Percentiles rank a stretch among this genome's conserved stretches.
Evolutionary conservation across 2,329 filamentous ascomycete species (phyloP).

Genomic region (Cladosporium sp.): DNA sequence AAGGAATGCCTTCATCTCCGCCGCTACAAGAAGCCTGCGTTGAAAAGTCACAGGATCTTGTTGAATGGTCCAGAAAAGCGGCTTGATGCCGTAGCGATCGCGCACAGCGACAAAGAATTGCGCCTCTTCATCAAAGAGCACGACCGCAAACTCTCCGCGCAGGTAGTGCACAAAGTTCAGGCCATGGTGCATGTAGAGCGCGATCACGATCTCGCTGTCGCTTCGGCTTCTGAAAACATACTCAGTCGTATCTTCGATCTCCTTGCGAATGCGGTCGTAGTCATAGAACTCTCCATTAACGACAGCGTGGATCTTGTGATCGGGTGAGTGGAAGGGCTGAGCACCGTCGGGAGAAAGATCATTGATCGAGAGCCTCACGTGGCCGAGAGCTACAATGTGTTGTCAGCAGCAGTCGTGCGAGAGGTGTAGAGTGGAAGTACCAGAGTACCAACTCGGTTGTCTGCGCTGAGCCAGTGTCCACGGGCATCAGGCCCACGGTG

Average conservation of each 20-base stretch:
- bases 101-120: conserved; percentile 43
- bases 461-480: conserved; percentile 42
- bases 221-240: conserved; percentile 43
- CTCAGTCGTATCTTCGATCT: conserved; percentile 29
- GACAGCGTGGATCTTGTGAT: conserved; percentile 45
- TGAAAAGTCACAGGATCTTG: conserved; percentile 13
- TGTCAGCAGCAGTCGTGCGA: neutral
- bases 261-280: conserved; percentile 39
- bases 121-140: conserved; percentile 43
- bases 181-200: conserved; percentile 47
- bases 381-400: conserved; percentile 36
- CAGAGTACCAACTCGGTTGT: conserved; percentile 37
- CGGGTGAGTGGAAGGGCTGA: conserved; percentile 37
- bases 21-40: conserved; percentile 41
- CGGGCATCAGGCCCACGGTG: conserved; percentile 43
- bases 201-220: conserved; percentile 50
- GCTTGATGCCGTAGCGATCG: conserved; percentile 54
- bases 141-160: conserved; percentile 50
- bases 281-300: conserved; percentile 58
- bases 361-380: conserved; percentile 49
- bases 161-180: conserved; percentile 41
- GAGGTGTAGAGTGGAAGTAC: conserved; percentile 1
- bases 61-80: conserved; percentile 46
- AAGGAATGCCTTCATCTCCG: conserved; percentile 51
- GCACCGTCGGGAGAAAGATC: conserved; percentile 43